These are phyloP conservation scores for Primulina tabacum DNA, from an alignment of 257 asterid genomes.

Conservation along the genomic window DNA sequence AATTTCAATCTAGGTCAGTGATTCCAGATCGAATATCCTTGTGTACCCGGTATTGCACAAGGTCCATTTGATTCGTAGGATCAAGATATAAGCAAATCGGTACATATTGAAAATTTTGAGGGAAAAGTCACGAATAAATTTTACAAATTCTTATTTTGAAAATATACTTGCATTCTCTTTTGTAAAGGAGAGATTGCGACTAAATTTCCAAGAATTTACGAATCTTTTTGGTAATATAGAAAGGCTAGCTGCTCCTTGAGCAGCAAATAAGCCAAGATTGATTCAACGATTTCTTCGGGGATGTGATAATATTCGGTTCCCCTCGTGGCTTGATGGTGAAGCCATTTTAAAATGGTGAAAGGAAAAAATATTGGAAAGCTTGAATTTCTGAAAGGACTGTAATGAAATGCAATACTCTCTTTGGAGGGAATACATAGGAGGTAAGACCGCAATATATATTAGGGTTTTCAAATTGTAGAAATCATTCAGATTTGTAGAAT, in stretches of 20 bases:
- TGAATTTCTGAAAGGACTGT: no score
- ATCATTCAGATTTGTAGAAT: not conserved
- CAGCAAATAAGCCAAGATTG: conserved; percentile 22
- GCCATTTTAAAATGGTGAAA: conserved; percentile 11
- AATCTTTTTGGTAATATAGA: conserved; percentile 21
- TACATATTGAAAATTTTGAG: not conserved
- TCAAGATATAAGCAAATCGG: conserved; percentile 13
- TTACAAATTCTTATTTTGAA: not conserved
- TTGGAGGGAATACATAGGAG: not conserved
- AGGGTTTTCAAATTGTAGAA: not conserved
- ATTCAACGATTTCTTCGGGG: conserved; percentile 31
- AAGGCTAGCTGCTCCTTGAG: conserved; percentile 14
- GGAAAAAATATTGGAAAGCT: not conserved
- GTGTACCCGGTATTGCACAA: conserved; percentile 23
- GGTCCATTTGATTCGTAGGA: not conserved
- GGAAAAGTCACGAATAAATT: not conserved
- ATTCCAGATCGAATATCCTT: not conserved
- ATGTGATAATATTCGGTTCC: not conserved
- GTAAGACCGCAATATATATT: not conserved
- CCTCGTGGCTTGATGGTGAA: not conserved
- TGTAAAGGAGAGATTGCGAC: conserved; percentile 30
- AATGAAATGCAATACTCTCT: not conserved
- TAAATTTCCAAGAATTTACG: conserved; percentile 22
- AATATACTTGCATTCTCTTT: not conserved
- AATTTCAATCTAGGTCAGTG: conserved; percentile 27